phyloP scores from a whole-genome alignment of 1,284 basidiomycete species.

The Pseudozyma hubeiensis region DNA sequence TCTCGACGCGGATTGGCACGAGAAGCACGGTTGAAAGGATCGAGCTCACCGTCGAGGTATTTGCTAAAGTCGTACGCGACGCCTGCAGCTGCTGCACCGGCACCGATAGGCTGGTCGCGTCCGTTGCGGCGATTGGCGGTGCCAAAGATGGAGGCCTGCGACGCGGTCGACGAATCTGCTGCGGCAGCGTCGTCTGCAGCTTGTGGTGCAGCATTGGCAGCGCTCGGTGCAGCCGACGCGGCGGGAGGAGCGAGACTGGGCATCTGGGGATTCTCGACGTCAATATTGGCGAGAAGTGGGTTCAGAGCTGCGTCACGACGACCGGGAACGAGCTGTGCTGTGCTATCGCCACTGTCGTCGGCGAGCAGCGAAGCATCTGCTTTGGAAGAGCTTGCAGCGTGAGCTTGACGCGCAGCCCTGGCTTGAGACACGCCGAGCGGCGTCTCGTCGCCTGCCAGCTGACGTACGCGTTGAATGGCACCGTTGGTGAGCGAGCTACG shows the following conservation, averaged over 20 bases:
- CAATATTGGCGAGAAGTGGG: constrained; percentile 21
- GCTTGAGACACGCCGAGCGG: constrained; percentile 44
- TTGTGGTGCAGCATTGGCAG: constrained; percentile 1
- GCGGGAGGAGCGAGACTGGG: constrained; percentile 11
- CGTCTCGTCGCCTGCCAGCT: constrained; percentile 44
- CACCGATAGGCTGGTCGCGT: constrained; percentile 26
- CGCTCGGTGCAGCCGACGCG: not conserved
- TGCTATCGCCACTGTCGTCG: constrained; percentile 37
- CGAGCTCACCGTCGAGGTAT: constrained; percentile 46
- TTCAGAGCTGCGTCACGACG: constrained; percentile 18
- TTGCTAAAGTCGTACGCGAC: constrained; percentile 47
- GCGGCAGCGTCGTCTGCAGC: constrained; percentile 2
- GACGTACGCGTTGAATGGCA: constrained; percentile 41
- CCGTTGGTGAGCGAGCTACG: constrained; percentile 43
- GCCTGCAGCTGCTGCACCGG: constrained; percentile 15
- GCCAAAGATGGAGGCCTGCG: constrained; percentile 39
- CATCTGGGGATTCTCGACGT: constrained; percentile 37
- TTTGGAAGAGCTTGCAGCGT: constrained; percentile 5
- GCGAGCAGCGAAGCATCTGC: constrained; percentile 20
- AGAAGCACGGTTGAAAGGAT: constrained; percentile 47
- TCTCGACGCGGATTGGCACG: constrained; percentile 36
- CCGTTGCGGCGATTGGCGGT: constrained; percentile 32
- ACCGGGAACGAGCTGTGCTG: constrained; percentile 33
- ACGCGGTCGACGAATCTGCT: constrained; percentile 17
- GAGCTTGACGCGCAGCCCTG: constrained; percentile 27